Percentiles rank a stretch among this genome's conserved stretches.
Evolutionary conservation across 768 basidiomycete species (phyloP).

Genomic region (Dioszegia crocea): DNA sequence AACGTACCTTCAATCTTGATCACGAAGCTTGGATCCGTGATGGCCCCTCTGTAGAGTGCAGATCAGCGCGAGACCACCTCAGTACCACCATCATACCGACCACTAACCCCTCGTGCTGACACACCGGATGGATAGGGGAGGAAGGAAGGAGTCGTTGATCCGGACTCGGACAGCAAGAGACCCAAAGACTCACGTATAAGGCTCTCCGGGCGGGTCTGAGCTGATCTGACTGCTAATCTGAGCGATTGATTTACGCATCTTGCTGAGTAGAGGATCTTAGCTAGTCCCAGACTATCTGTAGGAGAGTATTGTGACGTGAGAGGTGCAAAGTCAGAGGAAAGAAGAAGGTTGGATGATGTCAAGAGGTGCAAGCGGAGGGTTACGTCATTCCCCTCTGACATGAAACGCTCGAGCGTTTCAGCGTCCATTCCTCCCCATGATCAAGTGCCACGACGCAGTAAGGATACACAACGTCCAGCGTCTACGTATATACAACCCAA

Average conservation of each 20-base stretch:
- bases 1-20: not conserved
- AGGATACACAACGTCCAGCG: too few relatives aligned
- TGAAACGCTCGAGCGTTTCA: not conserved
- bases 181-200: not conserved
- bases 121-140: not conserved
- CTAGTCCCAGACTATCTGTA: too few relatives aligned
- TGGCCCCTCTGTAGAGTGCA: not conserved
- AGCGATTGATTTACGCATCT: constrained; percentile 1
- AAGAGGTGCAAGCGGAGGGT: not conserved
- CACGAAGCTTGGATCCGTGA: not conserved
- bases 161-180: too few relatives aligned
- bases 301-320: too few relatives aligned
- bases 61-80: too few relatives aligned
- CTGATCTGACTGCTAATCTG: constrained; percentile 9
- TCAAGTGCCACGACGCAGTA: too few relatives aligned
- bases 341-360: too few relatives aligned
- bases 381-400: not conserved
- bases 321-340: not conserved
- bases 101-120: too few relatives aligned
- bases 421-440: too few relatives aligned
- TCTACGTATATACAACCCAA: too few relatives aligned
- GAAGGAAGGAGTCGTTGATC: not conserved
- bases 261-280: not conserved
- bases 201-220: constrained; percentile 3
- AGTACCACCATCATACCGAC: not conserved